Evolutionary conservation across 2,329 filamentous ascomycete genomes (phyloP), one percentile per base, ranked within the genome.

Genomic region (Madurella mycetomatis): DNA sequence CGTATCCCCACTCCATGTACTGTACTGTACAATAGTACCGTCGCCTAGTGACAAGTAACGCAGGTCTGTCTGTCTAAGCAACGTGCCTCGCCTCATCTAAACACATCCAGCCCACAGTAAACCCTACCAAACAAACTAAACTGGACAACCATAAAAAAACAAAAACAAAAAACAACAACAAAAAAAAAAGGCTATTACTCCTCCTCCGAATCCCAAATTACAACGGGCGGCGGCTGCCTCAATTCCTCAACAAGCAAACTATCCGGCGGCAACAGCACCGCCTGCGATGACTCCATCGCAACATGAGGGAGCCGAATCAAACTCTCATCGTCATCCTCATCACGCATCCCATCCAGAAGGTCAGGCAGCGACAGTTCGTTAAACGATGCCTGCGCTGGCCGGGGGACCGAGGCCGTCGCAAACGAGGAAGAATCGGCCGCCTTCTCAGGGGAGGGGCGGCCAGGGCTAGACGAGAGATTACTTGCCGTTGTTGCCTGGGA

Each of bases 401-500:
- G 41, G 12, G 54, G 54, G 9, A 58, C 49, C 15, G 57, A 57
- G 5, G 52, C 46, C 25, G 17, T 8, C 25, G 9, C 25, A 1
- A 37, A 43, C 8, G 37, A 37, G 13, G 11, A 44, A 11, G 5
- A n/a, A 25, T n/a, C 1, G 1, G 17, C 9, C 30, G 47, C 40
- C 40, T 43, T 13, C 16, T 43, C 2, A 13, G 49, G 37, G 4
- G 45, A 30, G 2, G 45, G 39, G 9, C n/a, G 37, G 17, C 17
- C 16, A 34, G 32, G 67, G 8, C 57, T 51, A 11, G 51, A 50
- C 0, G 70, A 73, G 9, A 65, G 46, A 25, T 69, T 64, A 56
- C 72, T 75, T 9, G 71, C 72, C 9, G 74, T 76, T 1, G 74
- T 73, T 5, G 74, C 75, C 56, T 77, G 74, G 3, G 74, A 77